phyloP scores from a whole-genome alignment of 2,329 filamentous ascomycete genomes.

The Geoglossum cookeanum region DNA sequence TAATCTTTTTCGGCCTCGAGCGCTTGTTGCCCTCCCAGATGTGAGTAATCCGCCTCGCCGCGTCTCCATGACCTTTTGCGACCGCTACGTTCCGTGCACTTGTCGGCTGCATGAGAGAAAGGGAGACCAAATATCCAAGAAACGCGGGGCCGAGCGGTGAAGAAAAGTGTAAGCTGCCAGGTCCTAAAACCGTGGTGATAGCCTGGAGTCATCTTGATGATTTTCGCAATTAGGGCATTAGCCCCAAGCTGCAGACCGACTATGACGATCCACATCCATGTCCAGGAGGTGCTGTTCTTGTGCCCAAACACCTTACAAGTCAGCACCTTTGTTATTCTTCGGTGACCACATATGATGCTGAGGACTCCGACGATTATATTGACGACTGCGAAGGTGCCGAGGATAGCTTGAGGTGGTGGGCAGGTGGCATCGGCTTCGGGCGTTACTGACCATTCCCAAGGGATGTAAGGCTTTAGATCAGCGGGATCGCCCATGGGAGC shows the following conservation, averaged over 20 bases:
- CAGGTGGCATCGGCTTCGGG: neutral
- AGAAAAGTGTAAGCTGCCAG: neutral
- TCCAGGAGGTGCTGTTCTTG: neutral
- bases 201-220: neutral
- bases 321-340: neutral
- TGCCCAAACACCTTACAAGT: neutral
- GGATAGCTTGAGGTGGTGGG: neutral
- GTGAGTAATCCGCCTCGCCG: too few species aligned
- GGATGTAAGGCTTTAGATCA: neutral
- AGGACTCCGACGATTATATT: neutral
- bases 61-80: neutral
- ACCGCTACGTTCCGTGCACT: neutral
- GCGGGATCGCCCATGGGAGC: too few species aligned
- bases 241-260: neutral
- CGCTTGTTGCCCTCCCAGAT: too few species aligned
- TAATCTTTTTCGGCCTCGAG: neutral
- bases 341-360: neutral
- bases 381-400: neutral
- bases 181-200: neutral
- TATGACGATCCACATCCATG: neutral
- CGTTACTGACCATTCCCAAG: neutral
- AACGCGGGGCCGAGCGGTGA: neutral
- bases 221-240: neutral
- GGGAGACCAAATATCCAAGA: neutral
- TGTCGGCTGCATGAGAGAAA: neutral